Conservation (phyloP, 202 grass and related monocot species). For the Musa balbisiana region DNA sequence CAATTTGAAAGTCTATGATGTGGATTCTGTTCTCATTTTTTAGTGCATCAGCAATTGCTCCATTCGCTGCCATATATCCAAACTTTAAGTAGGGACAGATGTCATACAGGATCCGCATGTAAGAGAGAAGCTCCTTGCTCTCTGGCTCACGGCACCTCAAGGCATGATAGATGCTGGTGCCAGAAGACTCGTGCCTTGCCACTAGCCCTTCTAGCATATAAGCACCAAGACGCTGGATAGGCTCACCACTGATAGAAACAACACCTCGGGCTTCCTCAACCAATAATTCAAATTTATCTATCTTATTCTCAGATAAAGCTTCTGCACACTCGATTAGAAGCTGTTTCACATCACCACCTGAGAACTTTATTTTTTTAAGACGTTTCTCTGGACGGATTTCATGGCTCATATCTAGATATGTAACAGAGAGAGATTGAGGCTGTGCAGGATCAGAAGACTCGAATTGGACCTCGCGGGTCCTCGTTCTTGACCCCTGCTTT, state of each 20-base stretch:
- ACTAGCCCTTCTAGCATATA: constrained; percentile 91
- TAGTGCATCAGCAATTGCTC: constrained; percentile 88
- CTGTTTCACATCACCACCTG: constrained; percentile 48
- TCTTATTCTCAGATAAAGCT: constrained; percentile 60
- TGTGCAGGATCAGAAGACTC: constrained; percentile 28
- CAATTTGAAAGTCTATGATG: constrained; percentile 98
- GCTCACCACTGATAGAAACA: constrained; percentile 76
- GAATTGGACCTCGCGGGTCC: constrained; percentile 47
- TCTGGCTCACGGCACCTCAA: constrained; percentile 58
- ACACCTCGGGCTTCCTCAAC: constrained; percentile 48
- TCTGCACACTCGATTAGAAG: constrained; percentile 67
- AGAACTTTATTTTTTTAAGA: constrained; percentile 44
- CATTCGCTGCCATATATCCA: constrained; percentile 97
- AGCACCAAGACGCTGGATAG: constrained; percentile 73
- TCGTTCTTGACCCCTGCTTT: constrained; percentile 54
- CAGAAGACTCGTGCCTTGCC: constrained; percentile 67
- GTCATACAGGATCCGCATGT: constrained; percentile 88
- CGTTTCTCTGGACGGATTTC: constrained; percentile 67
- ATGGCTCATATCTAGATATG: constrained; percentile 34
- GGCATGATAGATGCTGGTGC: constrained; percentile 76
- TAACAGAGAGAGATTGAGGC: constrained; percentile 28
- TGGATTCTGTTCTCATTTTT: constrained; percentile 82
- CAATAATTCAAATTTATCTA: constrained; percentile 59
- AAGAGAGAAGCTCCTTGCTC: constrained; percentile 85
- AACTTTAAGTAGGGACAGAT: constrained; percentile 97